Percentiles rank a stretch among this genome's conserved stretches.
phyloP scores from a whole-genome alignment of 139 green algal species.

The Chlorella ohadii region DNA sequence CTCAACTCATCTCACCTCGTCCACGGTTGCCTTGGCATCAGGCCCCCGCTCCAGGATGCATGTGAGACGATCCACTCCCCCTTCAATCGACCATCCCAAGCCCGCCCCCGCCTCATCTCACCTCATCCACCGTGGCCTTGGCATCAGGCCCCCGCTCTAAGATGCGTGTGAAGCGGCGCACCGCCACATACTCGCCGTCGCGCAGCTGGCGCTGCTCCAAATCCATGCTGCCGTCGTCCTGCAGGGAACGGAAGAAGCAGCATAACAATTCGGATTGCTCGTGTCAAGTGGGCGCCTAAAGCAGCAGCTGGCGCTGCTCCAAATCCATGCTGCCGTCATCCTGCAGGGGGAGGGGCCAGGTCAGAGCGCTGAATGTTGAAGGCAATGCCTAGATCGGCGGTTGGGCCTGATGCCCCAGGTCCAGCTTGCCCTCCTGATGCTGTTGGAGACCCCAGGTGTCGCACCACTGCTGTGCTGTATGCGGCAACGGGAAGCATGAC shows the following conservation, averaged over 20 bases:
- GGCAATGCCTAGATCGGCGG: too few relatives aligned
- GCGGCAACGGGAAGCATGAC: too few relatives aligned
- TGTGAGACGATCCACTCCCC: too few relatives aligned
- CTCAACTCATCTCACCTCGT: slow-evolving; percentile 37
- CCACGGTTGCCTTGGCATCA: slow-evolving; percentile 62
- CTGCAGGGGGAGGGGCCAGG: too few relatives aligned
- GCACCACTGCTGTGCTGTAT: too few relatives aligned
- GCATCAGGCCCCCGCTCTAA: slow-evolving; percentile 68
- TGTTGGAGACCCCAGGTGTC: too few relatives aligned
- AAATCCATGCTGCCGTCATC: slow-evolving; percentile 14
- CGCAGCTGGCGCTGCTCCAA: slow-evolving; percentile 53
- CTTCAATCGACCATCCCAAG: too few relatives aligned
- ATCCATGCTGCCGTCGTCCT: slow-evolving; percentile 15
- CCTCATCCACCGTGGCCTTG: slow-evolving; percentile 57
- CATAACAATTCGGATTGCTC: too few relatives aligned
- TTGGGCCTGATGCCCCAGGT: too few relatives aligned
- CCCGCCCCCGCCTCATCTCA: slow-evolving; percentile 36
- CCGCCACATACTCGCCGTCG: slow-evolving; percentile 83
- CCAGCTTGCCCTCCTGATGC: too few relatives aligned
- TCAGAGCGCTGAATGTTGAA: too few relatives aligned
- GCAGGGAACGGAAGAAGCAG: neutral
- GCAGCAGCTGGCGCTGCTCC: slow-evolving; percentile 54
- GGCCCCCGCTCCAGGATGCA: slow-evolving; percentile 72
- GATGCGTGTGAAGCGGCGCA: slow-evolving; percentile 79
- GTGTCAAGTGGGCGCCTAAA: too few relatives aligned